Conservation (phyloP, 225 moss, liverwort and hornwort genomes). For the Pleurozium schreberi region DNA sequence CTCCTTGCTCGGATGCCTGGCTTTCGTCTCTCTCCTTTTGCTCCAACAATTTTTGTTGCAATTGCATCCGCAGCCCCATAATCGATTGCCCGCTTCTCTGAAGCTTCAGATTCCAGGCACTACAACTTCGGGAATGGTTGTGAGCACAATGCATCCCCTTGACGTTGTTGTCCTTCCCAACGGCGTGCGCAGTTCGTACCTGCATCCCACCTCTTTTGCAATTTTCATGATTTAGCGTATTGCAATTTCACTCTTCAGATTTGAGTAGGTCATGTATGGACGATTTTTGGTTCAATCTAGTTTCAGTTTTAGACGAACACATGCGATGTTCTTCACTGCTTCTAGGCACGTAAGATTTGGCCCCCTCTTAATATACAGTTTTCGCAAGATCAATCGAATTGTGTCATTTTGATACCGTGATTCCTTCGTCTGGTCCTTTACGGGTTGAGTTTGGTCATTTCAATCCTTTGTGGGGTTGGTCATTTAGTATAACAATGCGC, state of each 20-base stretch:
- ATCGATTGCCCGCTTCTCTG: neutral
- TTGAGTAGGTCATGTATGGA: neutral
- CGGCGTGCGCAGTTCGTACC: conserved; percentile 19
- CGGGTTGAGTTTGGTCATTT: neutral
- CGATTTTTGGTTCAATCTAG: neutral
- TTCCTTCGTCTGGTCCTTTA: neutral
- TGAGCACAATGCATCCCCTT: neutral
- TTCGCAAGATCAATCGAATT: neutral
- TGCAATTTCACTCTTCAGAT: neutral
- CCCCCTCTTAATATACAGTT: no score
- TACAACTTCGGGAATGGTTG: neutral
- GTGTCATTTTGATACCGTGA: neutral
- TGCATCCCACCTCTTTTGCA: neutral
- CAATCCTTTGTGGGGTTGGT: neutral
- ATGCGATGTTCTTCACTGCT: neutral
- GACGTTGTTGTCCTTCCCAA: conserved; percentile 2
- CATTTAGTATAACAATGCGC: neutral
- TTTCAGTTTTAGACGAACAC: neutral
- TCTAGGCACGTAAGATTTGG: neutral
- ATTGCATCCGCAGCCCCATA: neutral
- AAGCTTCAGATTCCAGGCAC: neutral
- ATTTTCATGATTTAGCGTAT: neutral
- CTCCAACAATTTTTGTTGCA: neutral
- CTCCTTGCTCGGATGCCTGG: neutral
- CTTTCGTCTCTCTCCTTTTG: conserved; percentile 5